phyloP scores from a whole-genome alignment of 495 filamentous ascomycete species.

The Hyaloscypha finlandica region DNA sequence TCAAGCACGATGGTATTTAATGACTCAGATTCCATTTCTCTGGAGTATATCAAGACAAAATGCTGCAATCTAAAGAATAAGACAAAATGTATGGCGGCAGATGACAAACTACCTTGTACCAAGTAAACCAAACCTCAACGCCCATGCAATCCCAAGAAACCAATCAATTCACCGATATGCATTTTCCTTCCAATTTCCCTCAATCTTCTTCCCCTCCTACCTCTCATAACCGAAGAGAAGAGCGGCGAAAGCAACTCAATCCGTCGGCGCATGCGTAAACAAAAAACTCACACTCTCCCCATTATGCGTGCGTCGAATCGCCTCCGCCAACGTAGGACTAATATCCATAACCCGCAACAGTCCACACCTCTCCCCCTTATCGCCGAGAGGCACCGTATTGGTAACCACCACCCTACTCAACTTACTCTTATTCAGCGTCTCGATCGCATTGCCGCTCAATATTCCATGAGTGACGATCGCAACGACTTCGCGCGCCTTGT shows the following conservation, averaged over 20 bases:
- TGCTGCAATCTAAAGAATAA: not conserved
- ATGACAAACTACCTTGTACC: no score
- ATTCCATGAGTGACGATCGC: constrained; percentile 98
- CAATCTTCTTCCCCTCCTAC: no score
- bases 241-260: constrained; percentile 11
- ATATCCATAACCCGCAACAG: constrained; percentile 92
- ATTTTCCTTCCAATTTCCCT: not conserved
- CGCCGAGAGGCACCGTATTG: constrained; percentile 90
- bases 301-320: constrained; percentile 90
- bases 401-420: constrained; percentile 85
- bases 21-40: not conserved
- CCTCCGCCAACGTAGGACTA: constrained; percentile 72
- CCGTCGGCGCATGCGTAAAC: constrained; percentile 82
- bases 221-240: not conserved
- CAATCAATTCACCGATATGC: constrained; percentile 5
- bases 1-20: no score
- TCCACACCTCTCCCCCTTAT: constrained; percentile 76
- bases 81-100: not conserved
- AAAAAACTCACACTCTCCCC: constrained; percentile 91
- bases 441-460: constrained; percentile 86
- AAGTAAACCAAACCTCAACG: not conserved
- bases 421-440: constrained; percentile 81
- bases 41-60: not conserved
- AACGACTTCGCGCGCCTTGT: constrained; percentile 84
- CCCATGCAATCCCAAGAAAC: not conserved